A percentile compares a stretch with the other conserved stretches of the same genome.
Evolutionary conservation across 208 protist species (phyloP).

Genomic region (Blastocrithidia nonstop): DNA sequence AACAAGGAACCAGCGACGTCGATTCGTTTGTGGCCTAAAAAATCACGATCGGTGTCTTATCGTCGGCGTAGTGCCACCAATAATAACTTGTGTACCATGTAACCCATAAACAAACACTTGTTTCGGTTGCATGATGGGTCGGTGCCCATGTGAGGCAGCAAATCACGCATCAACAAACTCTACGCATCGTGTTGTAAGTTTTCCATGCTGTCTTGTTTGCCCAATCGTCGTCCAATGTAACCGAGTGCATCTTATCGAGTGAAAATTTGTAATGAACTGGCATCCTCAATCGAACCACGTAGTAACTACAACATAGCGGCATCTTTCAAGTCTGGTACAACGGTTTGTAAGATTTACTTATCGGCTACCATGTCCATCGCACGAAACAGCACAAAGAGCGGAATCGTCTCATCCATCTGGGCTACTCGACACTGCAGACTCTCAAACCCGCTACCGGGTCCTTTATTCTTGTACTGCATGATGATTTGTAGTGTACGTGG

Average conservation of each 20-base stretch:
- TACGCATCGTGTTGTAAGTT: slow-evolving; percentile 87
- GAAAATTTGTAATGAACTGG: slow-evolving; percentile 69
- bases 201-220: slow-evolving; percentile 57
- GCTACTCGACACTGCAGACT: slow-evolving; percentile 81
- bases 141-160: slow-evolving; percentile 78
- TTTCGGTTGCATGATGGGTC: slow-evolving; percentile 68
- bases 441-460: slow-evolving; percentile 83
- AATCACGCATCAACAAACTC: slow-evolving; percentile 85
- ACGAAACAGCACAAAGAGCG: slow-evolving; percentile 93
- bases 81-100: slow-evolving; percentile 96
- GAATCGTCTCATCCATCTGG: slow-evolving; percentile 82
- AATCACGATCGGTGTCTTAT: slow-evolving; percentile 96
- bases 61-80: slow-evolving; percentile 74
- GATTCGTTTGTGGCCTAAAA: slow-evolving; percentile 99
- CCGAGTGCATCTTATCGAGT: slow-evolving; percentile 92
- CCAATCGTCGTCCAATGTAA: slow-evolving; percentile 87
- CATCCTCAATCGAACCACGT: slow-evolving; percentile 89
- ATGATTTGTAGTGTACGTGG: slow-evolving; percentile 87
- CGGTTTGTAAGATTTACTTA: slow-evolving; percentile 92
- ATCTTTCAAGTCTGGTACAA: slow-evolving; percentile 72
- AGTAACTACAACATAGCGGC: slow-evolving; percentile 74
- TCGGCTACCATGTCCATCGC: slow-evolving; percentile 94
- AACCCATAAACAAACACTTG: slow-evolving; percentile 95
- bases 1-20: slow-evolving; percentile 94
- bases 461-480: slow-evolving; percentile 89